Evolutionary conservation across 306 rosid genomes (phyloP).

Genomic region (Cucurbita pepo): DNA sequence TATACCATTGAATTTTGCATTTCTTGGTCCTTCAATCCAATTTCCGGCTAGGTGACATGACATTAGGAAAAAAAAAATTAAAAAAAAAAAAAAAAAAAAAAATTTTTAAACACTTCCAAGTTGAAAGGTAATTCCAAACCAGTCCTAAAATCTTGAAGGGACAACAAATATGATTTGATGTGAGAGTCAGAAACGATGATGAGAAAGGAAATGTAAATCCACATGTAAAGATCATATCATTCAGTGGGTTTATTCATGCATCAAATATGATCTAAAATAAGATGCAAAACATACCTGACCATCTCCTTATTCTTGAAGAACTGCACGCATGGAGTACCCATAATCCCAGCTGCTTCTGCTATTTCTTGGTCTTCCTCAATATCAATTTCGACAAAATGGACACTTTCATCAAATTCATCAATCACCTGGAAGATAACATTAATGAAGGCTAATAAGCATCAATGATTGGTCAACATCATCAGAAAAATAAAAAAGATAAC

Average conservation of each 20-base stretch:
- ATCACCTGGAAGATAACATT: constrained; percentile 42
- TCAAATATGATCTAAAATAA: neutral
- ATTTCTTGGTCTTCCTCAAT: constrained; percentile 93
- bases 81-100: too few relatives aligned
- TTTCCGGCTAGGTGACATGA: too few relatives aligned
- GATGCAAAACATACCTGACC: constrained; percentile 24
- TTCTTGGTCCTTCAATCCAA: too few relatives aligned
- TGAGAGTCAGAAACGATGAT: neutral
- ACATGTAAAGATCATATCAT: neutral
- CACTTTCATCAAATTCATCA: constrained; percentile 72
- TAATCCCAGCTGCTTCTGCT: constrained; percentile 94
- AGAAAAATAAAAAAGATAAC: neutral
- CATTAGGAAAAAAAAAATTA: too few relatives aligned
- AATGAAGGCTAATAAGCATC: neutral
- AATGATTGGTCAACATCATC: neutral
- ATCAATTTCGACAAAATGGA: constrained; percentile 91
- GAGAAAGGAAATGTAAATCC: constrained; percentile 15
- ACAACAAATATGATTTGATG: neutral
- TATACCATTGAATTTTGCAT: too few relatives aligned
- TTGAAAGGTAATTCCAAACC: too few relatives aligned
- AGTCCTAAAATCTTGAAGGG: neutral
- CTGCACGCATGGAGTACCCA: constrained; percentile 98
- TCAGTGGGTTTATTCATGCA: neutral
- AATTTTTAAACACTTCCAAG: too few relatives aligned
- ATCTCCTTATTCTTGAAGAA: constrained; percentile 87